Conservation (phyloP, 306 rosid genomes). For the Sindora glabra region DNA sequence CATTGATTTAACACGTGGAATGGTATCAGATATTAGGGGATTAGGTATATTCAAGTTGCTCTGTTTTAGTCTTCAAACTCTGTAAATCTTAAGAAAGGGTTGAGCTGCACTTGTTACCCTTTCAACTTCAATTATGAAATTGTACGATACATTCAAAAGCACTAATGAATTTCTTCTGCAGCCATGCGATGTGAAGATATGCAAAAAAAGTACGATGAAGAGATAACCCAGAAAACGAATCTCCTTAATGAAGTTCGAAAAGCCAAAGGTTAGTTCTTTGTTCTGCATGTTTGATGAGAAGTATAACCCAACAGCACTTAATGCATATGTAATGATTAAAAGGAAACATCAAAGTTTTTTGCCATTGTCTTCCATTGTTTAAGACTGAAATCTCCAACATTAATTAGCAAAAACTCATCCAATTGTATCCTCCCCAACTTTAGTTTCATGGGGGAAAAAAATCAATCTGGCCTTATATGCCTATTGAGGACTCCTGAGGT, state of each 20-base stretch:
- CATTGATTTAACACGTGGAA: constrained; percentile 75
- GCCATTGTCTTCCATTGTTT: constrained; percentile 84
- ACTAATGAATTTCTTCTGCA: constrained; percentile 26
- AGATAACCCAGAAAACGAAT: constrained; percentile 64
- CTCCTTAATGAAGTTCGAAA: constrained; percentile 88
- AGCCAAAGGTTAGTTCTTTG: constrained; percentile 49
- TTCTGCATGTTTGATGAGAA: constrained; percentile 3
- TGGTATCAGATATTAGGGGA: constrained; percentile 71
- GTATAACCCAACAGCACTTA: not conserved
- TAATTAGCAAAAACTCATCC: no score
- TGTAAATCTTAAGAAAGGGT: not conserved
- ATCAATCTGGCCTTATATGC: no score
- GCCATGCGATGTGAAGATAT: constrained; percentile 86
- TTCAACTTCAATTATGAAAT: not conserved
- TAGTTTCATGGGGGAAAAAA: no score
- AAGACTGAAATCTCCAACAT: constrained; percentile 51
- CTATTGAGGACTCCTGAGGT: no score
- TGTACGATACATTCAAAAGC: not conserved
- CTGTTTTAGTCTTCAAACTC: not conserved
- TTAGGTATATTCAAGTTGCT: constrained; percentile 48
- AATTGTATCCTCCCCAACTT: no score
- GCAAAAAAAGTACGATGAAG: constrained; percentile 67
- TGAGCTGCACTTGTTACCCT: constrained; percentile 1
- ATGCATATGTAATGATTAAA: constrained; percentile 2
- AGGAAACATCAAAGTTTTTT: constrained; percentile 86